Conservation (phyloP, 2,329 filamentous ascomycete genomes). For the Hypoxylon sp. region DNA sequence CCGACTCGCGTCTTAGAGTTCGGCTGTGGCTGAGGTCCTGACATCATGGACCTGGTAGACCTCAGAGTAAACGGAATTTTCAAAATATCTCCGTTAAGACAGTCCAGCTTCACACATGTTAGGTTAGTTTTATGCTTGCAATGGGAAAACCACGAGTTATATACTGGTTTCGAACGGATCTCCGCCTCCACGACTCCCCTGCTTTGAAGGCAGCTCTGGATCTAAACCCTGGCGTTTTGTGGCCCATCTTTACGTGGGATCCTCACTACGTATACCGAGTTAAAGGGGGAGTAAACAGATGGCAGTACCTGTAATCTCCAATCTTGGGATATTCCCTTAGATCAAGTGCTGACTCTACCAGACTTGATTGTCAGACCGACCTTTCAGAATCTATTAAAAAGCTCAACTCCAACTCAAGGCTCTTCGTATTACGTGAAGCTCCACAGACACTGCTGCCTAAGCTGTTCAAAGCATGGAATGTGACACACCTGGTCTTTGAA, state of each 20-base stretch:
- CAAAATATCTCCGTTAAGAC: not conserved
- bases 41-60: constrained; percentile 44
- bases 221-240: constrained; percentile 75
- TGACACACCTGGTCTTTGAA: constrained; percentile 83
- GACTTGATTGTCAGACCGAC: constrained; percentile 79
- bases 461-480: constrained; percentile 78
- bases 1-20: constrained; percentile 13
- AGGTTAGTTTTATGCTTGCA: constrained; percentile 45
- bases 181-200: constrained; percentile 82
- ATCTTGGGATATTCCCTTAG: not conserved
- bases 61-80: constrained; percentile 2
- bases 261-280: constrained; percentile 83
- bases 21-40: constrained; percentile 42
- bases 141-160: constrained; percentile 67
- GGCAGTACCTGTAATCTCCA: constrained; percentile 73
- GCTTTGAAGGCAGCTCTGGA: constrained; percentile 79
- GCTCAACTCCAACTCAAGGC: constrained; percentile 75
- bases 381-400: constrained; percentile 75
- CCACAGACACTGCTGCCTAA: constrained; percentile 79
- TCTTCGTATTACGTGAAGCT: constrained; percentile 79
- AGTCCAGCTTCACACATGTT: constrained; percentile 5
- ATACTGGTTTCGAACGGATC: constrained; percentile 84
- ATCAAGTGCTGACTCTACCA: constrained; percentile 46
- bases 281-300: constrained; percentile 78
- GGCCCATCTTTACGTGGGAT: constrained; percentile 85